A percentile compares a stretch with the other conserved stretches of the same genome.
These are phyloP conservation scores for Colletotrichum sidae DNA, from an alignment of 2,329 filamentous ascomycete species.

Conservation along the genomic window DNA sequence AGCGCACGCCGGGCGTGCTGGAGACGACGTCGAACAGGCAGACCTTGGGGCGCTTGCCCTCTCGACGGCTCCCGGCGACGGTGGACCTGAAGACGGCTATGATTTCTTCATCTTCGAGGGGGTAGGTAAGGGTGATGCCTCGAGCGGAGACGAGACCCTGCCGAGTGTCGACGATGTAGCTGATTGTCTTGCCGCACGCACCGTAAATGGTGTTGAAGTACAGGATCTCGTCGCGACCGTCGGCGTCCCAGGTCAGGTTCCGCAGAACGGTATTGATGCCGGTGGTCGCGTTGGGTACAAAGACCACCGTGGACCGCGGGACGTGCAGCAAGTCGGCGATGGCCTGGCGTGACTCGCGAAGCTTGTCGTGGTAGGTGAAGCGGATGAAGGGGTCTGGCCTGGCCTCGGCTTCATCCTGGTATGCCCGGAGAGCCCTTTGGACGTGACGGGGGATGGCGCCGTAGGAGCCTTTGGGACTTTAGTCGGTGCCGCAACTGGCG, in stretches of 20 bases:
- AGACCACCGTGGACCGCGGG: constrained; percentile 74
- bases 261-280: constrained; percentile 84
- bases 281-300: constrained; percentile 84
- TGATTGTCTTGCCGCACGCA: constrained; percentile 78
- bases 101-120: constrained; percentile 76
- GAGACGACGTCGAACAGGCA: constrained; percentile 85
- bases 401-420: constrained; percentile 75
- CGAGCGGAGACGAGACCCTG: constrained; percentile 55
- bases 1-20: constrained; percentile 80
- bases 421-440: constrained; percentile 67
- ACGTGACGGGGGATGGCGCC: constrained; percentile 78
- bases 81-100: constrained; percentile 69
- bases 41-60: constrained; percentile 73
- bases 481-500: constrained; percentile 29
- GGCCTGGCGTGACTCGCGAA: constrained; percentile 73
- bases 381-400: constrained; percentile 82
- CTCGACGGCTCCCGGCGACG: constrained; percentile 62
- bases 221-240: constrained; percentile 82
- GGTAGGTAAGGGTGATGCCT: constrained; percentile 74
- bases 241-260: constrained; percentile 74
- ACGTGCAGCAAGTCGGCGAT: constrained; percentile 76
- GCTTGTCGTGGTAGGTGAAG: constrained; percentile 70
- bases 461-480: constrained; percentile 72
- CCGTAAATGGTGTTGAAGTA: constrained; percentile 85
- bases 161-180: constrained; percentile 77